Evolutionary conservation across 495 filamentous ascomycete species (phyloP).

Genomic region (Tuber indicum): DNA sequence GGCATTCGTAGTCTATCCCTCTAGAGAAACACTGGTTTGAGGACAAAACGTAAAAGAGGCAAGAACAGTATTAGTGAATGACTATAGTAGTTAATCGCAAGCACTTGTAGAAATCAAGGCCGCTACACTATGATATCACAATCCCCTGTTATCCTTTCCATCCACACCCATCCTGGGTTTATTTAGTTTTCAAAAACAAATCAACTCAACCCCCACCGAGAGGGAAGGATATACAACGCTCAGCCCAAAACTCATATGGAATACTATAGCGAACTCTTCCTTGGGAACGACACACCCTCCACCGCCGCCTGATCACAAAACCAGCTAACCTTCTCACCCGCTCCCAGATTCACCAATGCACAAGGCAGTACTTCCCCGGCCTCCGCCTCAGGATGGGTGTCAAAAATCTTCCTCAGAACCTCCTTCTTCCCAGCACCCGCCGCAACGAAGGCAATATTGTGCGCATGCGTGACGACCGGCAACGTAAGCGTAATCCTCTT

Average conservation of each 20-base stretch:
- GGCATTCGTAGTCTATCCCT: background rate
- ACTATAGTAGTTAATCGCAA: background rate
- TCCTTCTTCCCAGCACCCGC: conserved; percentile 85
- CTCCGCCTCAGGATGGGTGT: conserved; percentile 53
- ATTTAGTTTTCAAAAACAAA: background rate
- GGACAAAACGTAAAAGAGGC: background rate
- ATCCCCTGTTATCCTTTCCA: background rate
- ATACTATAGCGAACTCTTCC: conserved; percentile 48
- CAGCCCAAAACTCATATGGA: background rate
- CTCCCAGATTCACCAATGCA: conserved; percentile 74
- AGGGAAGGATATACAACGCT: background rate
- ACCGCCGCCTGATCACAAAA: conserved; percentile 81
- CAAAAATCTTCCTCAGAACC: conserved; percentile 86
- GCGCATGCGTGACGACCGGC: conserved; percentile 75
- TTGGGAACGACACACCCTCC: conserved; percentile 74
- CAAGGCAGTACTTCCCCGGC: conserved; percentile 72
- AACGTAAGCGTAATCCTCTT: conserved; percentile 85
- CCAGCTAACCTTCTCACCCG: conserved; percentile 83
- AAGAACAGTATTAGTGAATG: background rate
- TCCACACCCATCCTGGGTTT: background rate
- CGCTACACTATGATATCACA: background rate
- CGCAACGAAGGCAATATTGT: conserved; percentile 82
- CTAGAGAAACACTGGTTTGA: background rate
- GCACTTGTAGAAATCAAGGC: background rate
- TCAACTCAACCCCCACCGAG: background rate